Percentiles rank a stretch among this genome's conserved stretches.
These are phyloP conservation scores for Musa itinerans DNA, from an alignment of 176 grass and related monocot species.

Conservation along the genomic window DNA sequence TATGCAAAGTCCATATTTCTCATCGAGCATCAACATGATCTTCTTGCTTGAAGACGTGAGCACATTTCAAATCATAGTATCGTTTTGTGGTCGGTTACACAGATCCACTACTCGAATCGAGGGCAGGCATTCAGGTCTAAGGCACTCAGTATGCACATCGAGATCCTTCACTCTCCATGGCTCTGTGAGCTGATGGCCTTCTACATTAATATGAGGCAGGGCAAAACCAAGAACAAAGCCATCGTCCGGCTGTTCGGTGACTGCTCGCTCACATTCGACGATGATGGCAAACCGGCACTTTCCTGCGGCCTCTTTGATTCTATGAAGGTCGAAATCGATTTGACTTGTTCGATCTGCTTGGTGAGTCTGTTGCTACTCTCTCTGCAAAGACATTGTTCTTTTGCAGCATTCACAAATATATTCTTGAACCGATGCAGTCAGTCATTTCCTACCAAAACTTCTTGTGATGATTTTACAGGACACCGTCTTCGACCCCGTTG, in stretches of 20 bases:
- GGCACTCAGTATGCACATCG: conserved; percentile 76
- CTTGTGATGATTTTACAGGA: conserved; percentile 30
- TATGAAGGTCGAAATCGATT: conserved; percentile 60
- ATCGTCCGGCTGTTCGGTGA: conserved; percentile 58
- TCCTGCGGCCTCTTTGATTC: conserved; percentile 65
- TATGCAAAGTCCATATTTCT: neutral
- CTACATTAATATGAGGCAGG: conserved; percentile 70
- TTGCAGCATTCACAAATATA: neutral
- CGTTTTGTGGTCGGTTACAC: neutral
- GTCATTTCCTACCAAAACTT: neutral
- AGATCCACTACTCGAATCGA: conserved; percentile 94
- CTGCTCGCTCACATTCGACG: conserved; percentile 55
- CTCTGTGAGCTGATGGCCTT: conserved; percentile 79
- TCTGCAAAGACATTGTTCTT: neutral
- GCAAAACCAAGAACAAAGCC: conserved; percentile 28
- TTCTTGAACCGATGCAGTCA: neutral
- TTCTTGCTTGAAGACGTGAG: too few species aligned
- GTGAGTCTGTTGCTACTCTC: conserved; percentile 31
- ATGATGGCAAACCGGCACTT: conserved; percentile 49
- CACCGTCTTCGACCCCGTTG: conserved; percentile 58
- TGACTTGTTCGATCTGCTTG: conserved; percentile 91
- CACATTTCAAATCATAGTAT: neutral
- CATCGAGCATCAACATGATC: too few species aligned
- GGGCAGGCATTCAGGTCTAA: conserved; percentile 81
- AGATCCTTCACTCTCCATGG: conserved; percentile 94